A percentile compares a stretch with the other conserved stretches of the same genome.
These are phyloP conservation scores for Trichoderma lentiforme DNA, from an alignment of 2,329 filamentous ascomycete genomes.

Conservation along the genomic window DNA sequence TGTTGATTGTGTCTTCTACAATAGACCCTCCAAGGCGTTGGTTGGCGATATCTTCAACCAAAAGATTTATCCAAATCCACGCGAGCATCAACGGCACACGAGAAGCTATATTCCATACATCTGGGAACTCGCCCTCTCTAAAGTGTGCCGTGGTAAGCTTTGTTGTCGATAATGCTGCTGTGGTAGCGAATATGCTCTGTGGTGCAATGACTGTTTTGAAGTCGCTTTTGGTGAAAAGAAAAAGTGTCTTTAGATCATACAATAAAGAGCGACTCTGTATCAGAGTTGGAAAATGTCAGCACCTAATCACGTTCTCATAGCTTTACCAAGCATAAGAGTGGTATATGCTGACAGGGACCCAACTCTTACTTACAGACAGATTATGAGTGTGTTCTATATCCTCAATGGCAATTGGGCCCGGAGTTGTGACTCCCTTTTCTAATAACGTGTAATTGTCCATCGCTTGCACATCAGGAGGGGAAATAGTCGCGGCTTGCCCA, in stretches of 20 bases:
- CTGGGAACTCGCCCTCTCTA: not conserved
- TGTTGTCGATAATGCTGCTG: conserved; percentile 12
- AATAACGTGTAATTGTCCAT: not conserved
- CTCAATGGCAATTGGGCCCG: not conserved
- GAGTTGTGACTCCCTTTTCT: not conserved
- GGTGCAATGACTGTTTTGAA: conserved; percentile 33
- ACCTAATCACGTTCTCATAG: not conserved
- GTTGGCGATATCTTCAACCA: conserved; percentile 30
- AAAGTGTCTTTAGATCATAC: conserved; percentile 25
- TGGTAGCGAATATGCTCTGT: conserved; percentile 28
- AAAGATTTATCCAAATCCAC: conserved; percentile 30
- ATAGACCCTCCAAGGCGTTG: conserved; percentile 25
- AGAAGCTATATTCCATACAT: not conserved
- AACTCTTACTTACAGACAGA: not conserved
- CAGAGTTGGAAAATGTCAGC: not conserved
- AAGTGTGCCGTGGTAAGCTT: conserved; percentile 3
- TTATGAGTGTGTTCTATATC: not conserved
- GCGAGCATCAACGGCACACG: conserved; percentile 21
- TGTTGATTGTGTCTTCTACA: conserved; percentile 30
- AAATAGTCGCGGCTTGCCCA: not conserved
- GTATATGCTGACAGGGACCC: not conserved
- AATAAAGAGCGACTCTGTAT: not conserved
- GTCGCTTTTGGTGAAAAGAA: conserved; percentile 33
- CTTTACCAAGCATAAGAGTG: not conserved
- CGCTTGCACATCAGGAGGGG: not conserved